These are phyloP conservation scores for Strobilomyces confusus DNA, from an alignment of 768 basidiomycete species.

Conservation along the genomic window DNA sequence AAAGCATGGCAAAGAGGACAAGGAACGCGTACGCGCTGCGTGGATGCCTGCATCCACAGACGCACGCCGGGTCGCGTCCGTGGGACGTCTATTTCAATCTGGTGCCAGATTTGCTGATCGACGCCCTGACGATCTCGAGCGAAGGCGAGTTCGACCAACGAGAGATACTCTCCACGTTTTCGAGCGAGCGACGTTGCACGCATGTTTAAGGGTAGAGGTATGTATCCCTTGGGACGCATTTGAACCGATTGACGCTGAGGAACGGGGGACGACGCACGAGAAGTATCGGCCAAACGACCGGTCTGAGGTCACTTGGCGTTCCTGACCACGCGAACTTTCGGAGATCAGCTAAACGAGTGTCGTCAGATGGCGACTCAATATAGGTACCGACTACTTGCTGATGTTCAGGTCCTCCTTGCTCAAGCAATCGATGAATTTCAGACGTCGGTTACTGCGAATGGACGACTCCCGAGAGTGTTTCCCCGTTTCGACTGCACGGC, in stretches of 20 bases:
- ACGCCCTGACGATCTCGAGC: constrained; percentile 78
- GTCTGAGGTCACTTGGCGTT: constrained; percentile 81
- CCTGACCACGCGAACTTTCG: constrained; percentile 94
- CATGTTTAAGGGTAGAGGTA: constrained; percentile 77
- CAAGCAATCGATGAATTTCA: constrained; percentile 81
- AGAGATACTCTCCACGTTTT: constrained; percentile 89
- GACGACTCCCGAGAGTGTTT: constrained; percentile 71
- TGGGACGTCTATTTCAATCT: constrained; percentile 98
- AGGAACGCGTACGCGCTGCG: constrained; percentile 71
- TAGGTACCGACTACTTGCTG: constrained; percentile 41
- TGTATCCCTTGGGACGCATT: constrained; percentile 67
- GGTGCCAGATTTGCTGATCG: constrained; percentile 99
- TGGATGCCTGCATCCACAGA: constrained; percentile 86
- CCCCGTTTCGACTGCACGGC: constrained; percentile 38
- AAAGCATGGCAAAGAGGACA: background rate
- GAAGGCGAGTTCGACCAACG: constrained; percentile 87
- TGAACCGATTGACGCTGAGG: constrained; percentile 5
- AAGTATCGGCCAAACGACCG: constrained; percentile 91
- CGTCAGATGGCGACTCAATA: constrained; percentile 2
- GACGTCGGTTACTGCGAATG: constrained; percentile 70
- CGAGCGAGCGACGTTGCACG: constrained; percentile 75
- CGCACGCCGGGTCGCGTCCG: constrained; percentile 87
- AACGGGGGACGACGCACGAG: constrained; percentile 54
- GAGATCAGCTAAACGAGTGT: constrained; percentile 56
- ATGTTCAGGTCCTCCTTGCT: constrained; percentile 77